Evolutionary conservation across 352 stramenopile genomes (phyloP), one percentile per base, ranked within the genome.

Genomic region (Vaucheria bursata): DNA sequence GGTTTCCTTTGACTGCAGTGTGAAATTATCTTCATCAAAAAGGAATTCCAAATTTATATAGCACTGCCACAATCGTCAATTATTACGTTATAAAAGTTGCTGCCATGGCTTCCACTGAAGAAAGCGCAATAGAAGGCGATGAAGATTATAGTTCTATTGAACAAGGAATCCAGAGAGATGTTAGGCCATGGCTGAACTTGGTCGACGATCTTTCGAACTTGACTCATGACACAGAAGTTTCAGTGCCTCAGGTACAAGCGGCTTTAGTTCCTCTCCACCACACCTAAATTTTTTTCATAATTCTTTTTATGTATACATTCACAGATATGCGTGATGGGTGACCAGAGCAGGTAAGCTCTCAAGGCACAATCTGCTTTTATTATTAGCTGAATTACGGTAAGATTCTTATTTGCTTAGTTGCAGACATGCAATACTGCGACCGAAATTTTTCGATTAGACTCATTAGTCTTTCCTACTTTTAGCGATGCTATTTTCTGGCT

Each of bases 191-290:
- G 78, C 71, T 83, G 37, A 83, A 83, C 66, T 66, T 83, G n/a
- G 78, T 83, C 33, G 78, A 83, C n/a, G 78, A 83, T 53, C 64
- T 83, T 73, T 83, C 78, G 33, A 83, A 83, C 49, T 74, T 83
- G 29, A 83, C 78, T 36, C 65, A 77, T 45, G 78, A 83, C 50
- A 67, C 78, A 18, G 78, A 83, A 71, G 79, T 83, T 37, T 80
- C 72, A 34, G 50, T 83, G 7, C 78, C 78, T 4, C 78, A 83
- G 78, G 78, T 83, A 31, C 39, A 50, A 12, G 39, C 39, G 39
- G 39, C 39, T 12, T 50, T 50, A 12, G 5, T 50, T 50, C 39
- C 39, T 12, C 39, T 50, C 5, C 39, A 12, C 12, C 5, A 5
- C 12, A 50, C 12, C 5, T 50, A 12, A 5, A 12, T 50, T 5